Evolutionary conservation across 73 alveolate species (phyloP).

Genomic region (Tetrahymena borealis): DNA sequence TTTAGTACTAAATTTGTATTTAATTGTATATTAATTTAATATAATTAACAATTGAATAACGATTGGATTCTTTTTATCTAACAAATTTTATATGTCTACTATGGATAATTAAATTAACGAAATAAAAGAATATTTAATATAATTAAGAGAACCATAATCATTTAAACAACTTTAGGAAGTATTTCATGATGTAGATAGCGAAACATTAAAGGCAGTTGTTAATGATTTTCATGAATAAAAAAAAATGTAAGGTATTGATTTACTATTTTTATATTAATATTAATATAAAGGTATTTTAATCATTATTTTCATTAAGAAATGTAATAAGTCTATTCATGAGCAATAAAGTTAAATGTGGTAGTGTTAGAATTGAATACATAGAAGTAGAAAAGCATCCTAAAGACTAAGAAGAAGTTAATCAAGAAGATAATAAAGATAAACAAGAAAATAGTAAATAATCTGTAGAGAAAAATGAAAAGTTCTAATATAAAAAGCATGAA

Average conservation of each 20-base stretch:
- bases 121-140: neutral
- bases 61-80: no score
- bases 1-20: no score
- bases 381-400: neutral
- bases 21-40: no score
- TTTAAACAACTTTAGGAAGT: neutral
- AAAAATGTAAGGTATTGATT: neutral
- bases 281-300: neutral
- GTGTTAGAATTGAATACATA: neutral
- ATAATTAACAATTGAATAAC: no score
- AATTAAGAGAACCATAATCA: neutral
- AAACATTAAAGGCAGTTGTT: neutral
- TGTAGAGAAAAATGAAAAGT: neutral
- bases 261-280: neutral
- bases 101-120: no score
- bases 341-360: neutral
- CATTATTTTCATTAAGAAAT: neutral
- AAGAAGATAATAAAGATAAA: neutral
- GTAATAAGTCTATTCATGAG: neutral
- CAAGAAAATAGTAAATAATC: neutral
- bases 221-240: neutral
- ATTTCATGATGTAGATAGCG: neutral
- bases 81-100: no score
- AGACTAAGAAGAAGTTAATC: neutral
- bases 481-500: neutral